Base-by-base conservation (phyloP, 2,329 filamentous ascomycete species). In the Microsporum audouinii region DNA sequence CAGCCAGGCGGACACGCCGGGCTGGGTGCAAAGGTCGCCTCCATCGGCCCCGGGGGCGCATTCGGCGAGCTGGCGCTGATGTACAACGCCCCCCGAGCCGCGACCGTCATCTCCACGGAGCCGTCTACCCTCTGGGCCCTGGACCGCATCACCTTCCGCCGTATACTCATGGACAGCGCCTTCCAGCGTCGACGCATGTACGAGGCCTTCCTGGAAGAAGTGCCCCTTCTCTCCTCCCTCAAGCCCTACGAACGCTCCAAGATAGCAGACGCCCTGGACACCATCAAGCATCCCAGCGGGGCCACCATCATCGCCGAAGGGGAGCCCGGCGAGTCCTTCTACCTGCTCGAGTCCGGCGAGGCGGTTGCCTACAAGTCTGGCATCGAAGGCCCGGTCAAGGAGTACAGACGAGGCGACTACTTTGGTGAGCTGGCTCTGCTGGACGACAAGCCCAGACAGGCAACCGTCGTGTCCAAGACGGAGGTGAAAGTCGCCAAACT, bases 21-120 rank as follows among this genome's bases (percentile, higher is more conserved):
- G 8, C 81, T 96, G 76, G 94, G 94, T 57, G 80, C 81, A 63
- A 88, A 90, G 69, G 92, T 97, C 33, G 85, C 85, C 68, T 85
- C 82, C 41, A 95, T 95, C 62, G 87, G 89, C 51, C 84, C 91
- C 2, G 94, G 94, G 57, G 91, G 91, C 63, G 96, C 91, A 2
- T 99, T 99, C 74, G 94, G 94, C 68, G 94, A 99, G 77, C 81
- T 99, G 61, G 94, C 94, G 10, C 81, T 99, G 69, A 97, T 99
- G 94, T 97, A 99, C 79, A 96, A 97, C 70, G 91, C 94, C 27
- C 94, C 94, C 31, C 89, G 94, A 70, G 94, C 94, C 47, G 94
- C 94, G 2, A 97, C 94, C 0, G 89, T 99, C 63, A 83, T 95
- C 63, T 95, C 89, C 34, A 85, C 87, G 10, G 89, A 95, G 69